Conservation (phyloP, 257 asterid genomes). For the Plantago ovata region DNA sequence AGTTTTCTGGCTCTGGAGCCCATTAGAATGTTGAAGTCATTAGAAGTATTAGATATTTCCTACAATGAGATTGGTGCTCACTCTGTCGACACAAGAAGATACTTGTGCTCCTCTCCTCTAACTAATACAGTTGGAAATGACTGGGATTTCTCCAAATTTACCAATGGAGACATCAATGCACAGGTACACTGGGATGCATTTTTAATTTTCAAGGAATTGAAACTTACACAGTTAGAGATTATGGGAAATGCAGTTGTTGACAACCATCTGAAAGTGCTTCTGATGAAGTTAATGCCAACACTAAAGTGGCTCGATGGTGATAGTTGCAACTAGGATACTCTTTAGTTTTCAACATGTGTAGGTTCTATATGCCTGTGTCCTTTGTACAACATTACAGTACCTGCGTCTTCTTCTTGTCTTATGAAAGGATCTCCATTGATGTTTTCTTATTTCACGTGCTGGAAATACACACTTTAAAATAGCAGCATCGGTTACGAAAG, state of each 20-base stretch:
- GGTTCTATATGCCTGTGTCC: neutral
- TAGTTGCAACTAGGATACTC: constrained; percentile 23
- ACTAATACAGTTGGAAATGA: constrained; percentile 42
- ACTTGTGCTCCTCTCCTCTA: constrained; percentile 75
- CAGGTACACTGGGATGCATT: constrained; percentile 60
- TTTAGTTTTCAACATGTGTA: neutral
- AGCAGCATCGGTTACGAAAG: too few relatives aligned
- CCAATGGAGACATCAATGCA: constrained; percentile 23
- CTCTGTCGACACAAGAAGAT: constrained; percentile 71
- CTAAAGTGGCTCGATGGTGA: constrained; percentile 80
- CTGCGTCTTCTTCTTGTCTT: too few relatives aligned
- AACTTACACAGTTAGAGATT: constrained; percentile 64
- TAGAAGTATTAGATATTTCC: constrained; percentile 64
- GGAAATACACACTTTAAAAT: too few relatives aligned
- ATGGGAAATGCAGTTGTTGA: constrained; percentile 56
- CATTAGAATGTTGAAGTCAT: constrained; percentile 47
- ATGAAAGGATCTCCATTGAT: too few relatives aligned
- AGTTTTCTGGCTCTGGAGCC: constrained; percentile 80
- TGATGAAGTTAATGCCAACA: constrained; percentile 52
- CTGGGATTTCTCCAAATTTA: too few relatives aligned
- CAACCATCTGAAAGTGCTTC: constrained; percentile 40
- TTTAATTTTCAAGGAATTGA: constrained; percentile 53
- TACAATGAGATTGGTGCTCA: constrained; percentile 82
- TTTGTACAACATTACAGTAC: neutral
- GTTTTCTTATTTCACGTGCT: too few relatives aligned